Evolutionary conservation across 805 yeast species (phyloP).

Genomic region (Spencermartinsiella europaea): DNA sequence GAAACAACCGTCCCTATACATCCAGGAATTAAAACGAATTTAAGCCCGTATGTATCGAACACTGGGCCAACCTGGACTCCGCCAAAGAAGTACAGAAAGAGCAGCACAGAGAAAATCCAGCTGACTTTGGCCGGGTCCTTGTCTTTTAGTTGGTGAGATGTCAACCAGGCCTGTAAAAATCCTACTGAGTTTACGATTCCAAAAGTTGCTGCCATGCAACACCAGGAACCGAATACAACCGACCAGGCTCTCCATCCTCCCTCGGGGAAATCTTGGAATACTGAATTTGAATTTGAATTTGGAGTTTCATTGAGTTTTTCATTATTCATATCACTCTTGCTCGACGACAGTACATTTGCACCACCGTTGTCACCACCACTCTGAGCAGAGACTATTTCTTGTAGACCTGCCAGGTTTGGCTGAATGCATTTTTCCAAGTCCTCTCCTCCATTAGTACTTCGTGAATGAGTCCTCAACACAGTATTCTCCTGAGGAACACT

Average conservation of each 20-base stretch:
- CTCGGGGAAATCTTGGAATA: constrained; percentile 37
- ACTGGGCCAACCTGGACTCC: constrained; percentile 47
- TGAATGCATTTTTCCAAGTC: neutral
- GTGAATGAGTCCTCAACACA: neutral
- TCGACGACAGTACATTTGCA: too few species aligned
- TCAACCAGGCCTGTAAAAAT: constrained; percentile 59
- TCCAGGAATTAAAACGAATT: constrained; percentile 41
- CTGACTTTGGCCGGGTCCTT: constrained; percentile 48
- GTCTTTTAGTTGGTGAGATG: constrained; percentile 44
- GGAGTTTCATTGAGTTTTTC: too few species aligned
- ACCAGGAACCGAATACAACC: constrained; percentile 51
- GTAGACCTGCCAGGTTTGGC: neutral
- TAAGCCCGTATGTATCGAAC: constrained; percentile 57
- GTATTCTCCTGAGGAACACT: neutral
- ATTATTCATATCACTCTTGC: too few species aligned
- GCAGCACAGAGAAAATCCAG: constrained; percentile 56
- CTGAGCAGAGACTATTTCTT: neutral
- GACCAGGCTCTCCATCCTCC: constrained; percentile 52
- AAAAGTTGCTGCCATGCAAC: constrained; percentile 52
- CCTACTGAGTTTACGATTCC: constrained; percentile 67
- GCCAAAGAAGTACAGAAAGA: constrained; percentile 36
- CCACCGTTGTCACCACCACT: too few species aligned
- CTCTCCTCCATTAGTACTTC: neutral
- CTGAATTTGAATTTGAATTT: too few species aligned
- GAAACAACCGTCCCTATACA: constrained; percentile 43